These are phyloP conservation scores for Hypoxylon subgilvum DNA, from an alignment of 495 filamentous ascomycete species.

Conservation along the genomic window DNA sequence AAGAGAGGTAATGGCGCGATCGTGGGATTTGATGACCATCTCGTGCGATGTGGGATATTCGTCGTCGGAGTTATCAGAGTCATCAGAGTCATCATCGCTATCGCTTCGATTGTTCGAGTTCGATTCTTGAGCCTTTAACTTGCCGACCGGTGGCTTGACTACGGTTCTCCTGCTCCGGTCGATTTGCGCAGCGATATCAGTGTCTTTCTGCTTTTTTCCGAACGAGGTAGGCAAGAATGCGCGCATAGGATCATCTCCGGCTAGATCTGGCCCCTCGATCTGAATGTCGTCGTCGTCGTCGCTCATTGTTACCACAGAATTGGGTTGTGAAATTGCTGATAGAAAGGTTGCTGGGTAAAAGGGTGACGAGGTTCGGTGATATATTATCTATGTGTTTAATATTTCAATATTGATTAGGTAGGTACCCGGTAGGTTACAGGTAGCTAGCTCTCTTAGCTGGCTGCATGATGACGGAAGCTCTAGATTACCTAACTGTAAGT, in stretches of 20 bases:
- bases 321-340: neutral
- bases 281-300: constrained; percentile 70
- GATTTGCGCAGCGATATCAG: constrained; percentile 80
- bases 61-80: constrained; percentile 79
- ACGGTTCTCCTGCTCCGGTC: constrained; percentile 71
- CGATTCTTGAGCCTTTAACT: constrained; percentile 27
- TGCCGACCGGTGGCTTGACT: constrained; percentile 28
- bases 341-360: constrained; percentile 15
- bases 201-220: constrained; percentile 76
- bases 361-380: constrained; percentile 10
- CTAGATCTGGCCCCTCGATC: constrained; percentile 56
- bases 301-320: constrained; percentile 47
- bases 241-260: constrained; percentile 77
- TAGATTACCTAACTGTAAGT: too few species aligned
- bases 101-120: constrained; percentile 55
- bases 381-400: too few species aligned
- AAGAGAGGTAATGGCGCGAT: constrained; percentile 81
- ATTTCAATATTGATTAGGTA: neutral
- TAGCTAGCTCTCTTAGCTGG: constrained; percentile 1
- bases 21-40: constrained; percentile 88
- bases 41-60: constrained; percentile 95
- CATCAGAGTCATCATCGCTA: constrained; percentile 59
- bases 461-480: constrained; percentile 25
- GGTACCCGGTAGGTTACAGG: neutral
- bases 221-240: constrained; percentile 83